Evolutionary conservation across 2,329 filamentous ascomycete species (phyloP).

Genomic region (Pestalotiopsis sp.): DNA sequence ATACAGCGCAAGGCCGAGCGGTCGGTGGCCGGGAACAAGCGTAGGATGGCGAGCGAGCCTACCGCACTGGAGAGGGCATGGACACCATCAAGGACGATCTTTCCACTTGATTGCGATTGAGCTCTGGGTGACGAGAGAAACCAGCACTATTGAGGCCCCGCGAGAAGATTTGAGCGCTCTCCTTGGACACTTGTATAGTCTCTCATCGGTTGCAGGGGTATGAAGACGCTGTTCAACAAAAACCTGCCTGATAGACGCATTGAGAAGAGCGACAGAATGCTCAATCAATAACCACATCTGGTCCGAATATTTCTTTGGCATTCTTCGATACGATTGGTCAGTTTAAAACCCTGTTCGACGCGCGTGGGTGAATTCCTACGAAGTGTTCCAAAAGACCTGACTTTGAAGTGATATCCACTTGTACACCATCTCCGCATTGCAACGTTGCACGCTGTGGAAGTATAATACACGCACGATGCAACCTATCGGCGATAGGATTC

Average conservation of each 20-base stretch:
- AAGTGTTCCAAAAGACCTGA: background rate
- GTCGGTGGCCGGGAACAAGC: background rate
- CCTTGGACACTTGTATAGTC: no score
- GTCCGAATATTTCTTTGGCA: background rate
- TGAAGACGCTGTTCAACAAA: no score
- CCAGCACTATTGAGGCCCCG: no score
- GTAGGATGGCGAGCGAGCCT: conserved; percentile 21
- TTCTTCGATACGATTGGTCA: background rate
- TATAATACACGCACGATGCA: background rate
- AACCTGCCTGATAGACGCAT: no score
- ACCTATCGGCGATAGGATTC: background rate
- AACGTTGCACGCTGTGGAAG: background rate
- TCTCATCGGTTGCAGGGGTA: no score
- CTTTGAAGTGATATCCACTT: background rate
- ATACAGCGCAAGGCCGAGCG: background rate
- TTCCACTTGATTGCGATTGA: background rate
- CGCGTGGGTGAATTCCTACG: background rate
- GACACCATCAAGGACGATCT: background rate
- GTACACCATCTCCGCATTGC: background rate
- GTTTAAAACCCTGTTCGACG: background rate
- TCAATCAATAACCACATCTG: background rate
- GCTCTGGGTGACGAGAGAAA: background rate
- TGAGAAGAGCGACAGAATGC: background rate
- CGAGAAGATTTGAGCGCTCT: no score
- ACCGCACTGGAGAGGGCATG: conserved; percentile 10